Base-by-base conservation (phyloP, 495 filamentous ascomycete species). In the Pseudoneurospora amorphoporcata region DNA sequence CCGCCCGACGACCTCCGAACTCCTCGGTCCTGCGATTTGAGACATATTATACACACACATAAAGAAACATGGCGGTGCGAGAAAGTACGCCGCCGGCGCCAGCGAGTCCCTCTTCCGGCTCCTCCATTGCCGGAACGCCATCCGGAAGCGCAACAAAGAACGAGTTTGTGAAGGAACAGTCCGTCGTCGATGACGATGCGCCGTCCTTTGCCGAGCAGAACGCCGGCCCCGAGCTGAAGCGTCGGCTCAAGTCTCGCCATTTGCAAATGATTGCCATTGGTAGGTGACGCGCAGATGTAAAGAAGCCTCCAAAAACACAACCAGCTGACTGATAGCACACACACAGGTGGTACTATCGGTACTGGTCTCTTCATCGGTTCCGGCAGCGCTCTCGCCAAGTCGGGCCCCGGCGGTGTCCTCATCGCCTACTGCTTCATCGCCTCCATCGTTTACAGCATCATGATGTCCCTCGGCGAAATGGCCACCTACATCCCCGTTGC, bases 291-390 rank as follows among this genome's bases (percentile, higher is more conserved):
- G 1, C 4, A 10, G 41, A 53, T n/a, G 9, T 10, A 58, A 8
- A 8, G 7, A 16, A 10, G 19, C 17, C 6, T 10, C 35, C 29
- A 39, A 17, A 17, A n/a, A 42, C 17, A 43, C 42, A 23, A 23
- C 23, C 42, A 19, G 16, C 40, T 42, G 37, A 71, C 47, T 39
- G 32, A 38, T 6, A 65, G 43, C n/a, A 16, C 8, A 5, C 35
- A 37, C 35, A n/a, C 17, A 29, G 91, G 91, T 75, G 91, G 91
- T 69, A 91, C 90, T 23, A 90, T 94, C 75, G 92, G 91, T 16
- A 94, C 91, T 4, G 91, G 90, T 68, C 83, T 94, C 45, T 94
- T 94, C 83, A 82, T 93, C 35, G 90, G 92, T 71, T 90, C 88
- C 70, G 90, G 91, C 39, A 81, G 81, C 58, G 87, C 89, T 12